phyloP scores from a whole-genome alignment of 2,329 filamentous ascomycete species.

The Exophiala xenobiotica region DNA sequence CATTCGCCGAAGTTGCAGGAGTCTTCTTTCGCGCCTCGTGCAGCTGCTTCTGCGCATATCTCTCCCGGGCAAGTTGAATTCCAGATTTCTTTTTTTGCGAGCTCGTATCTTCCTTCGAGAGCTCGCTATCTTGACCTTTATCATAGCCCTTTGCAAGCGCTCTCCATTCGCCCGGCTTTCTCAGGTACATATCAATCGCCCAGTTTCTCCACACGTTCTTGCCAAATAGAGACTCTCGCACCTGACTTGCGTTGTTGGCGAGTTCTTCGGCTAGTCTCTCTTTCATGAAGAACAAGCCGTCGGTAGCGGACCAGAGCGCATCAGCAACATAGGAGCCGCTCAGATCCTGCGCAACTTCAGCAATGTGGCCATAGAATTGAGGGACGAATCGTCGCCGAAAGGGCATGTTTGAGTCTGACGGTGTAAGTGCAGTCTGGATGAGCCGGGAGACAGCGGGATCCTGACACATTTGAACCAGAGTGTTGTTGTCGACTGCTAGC shows the following conservation, averaged over 20 bases:
- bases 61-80: conserved; percentile 59
- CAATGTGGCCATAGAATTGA: conserved; percentile 61
- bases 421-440: conserved; percentile 61
- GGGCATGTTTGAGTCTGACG: conserved; percentile 39
- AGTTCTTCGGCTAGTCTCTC: conserved; percentile 67
- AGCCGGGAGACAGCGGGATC: conserved; percentile 61
- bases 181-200: conserved; percentile 70
- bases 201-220: conserved; percentile 72
- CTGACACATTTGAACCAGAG: conserved; percentile 64
- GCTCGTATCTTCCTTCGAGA: conserved; percentile 19
- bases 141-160: conserved; percentile 55
- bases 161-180: conserved; percentile 63
- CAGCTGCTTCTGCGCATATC: conserved; percentile 49
- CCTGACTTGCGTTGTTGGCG: conserved; percentile 54
- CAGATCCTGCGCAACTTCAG: conserved; percentile 59
- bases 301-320: conserved; percentile 63
- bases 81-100: conserved; percentile 46
- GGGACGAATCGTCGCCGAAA: conserved; percentile 64
- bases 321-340: conserved; percentile 68
- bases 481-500: conserved; percentile 56
- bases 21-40: conserved; percentile 31
- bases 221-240: conserved; percentile 65
- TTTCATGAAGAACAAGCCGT: conserved; percentile 64
- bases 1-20: conserved; percentile 26
- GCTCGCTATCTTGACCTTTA: conserved; percentile 20